Evolutionary conservation across 2,329 filamentous ascomycete species (phyloP).

Genomic region (Geoglossum cookeanum): DNA sequence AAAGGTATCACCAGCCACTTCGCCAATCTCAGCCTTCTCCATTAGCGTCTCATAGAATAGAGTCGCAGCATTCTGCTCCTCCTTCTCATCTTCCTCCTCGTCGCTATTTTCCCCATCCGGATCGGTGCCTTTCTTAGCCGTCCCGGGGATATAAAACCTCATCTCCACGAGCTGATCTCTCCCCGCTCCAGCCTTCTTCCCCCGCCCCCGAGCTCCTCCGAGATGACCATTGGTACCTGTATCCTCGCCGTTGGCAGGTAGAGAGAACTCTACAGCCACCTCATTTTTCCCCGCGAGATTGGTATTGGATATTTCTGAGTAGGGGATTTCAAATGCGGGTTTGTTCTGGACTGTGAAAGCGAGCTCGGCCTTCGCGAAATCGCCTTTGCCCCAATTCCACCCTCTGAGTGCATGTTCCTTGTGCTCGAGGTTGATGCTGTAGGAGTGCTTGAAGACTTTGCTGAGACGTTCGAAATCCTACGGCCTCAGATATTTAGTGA

Average conservation of each 20-base stretch:
- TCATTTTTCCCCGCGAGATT: slow-evolving; percentile 96
- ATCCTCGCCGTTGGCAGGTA: slow-evolving; percentile 51
- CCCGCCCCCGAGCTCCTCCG: slow-evolving; percentile 54
- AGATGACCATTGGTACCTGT: slow-evolving; percentile 55
- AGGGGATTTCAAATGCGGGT: slow-evolving; percentile 90
- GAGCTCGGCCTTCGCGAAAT: slow-evolving; percentile 88
- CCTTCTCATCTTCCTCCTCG: slow-evolving; percentile 34
- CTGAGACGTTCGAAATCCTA: slow-evolving; percentile 74
- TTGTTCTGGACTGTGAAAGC: slow-evolving; percentile 94
- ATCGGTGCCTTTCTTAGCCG: slow-evolving; percentile 49
- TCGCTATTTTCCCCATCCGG: slow-evolving; percentile 50
- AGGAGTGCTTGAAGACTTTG: slow-evolving; percentile 97
- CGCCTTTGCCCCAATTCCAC: slow-evolving; percentile 99
- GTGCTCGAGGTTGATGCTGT: slow-evolving; percentile 78
- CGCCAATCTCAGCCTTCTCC: slow-evolving; percentile 96
- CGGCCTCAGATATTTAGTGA: slow-evolving; percentile 17
- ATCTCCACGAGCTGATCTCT: slow-evolving; percentile 93
- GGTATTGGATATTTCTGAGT: slow-evolving; percentile 93
- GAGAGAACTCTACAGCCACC: slow-evolving; percentile 82
- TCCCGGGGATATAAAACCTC: slow-evolving; percentile 95
- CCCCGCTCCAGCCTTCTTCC: slow-evolving; percentile 76
- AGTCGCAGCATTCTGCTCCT: slow-evolving; percentile 87
- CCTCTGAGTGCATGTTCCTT: slow-evolving; percentile 88
- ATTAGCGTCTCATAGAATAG: slow-evolving; percentile 97
- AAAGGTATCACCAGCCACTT: slow-evolving; percentile 95